Evolutionary conservation across 2,329 filamentous ascomycete genomes (phyloP), one percentile per base, ranked within the genome.

Genomic region (Aspergillus felis): DNA sequence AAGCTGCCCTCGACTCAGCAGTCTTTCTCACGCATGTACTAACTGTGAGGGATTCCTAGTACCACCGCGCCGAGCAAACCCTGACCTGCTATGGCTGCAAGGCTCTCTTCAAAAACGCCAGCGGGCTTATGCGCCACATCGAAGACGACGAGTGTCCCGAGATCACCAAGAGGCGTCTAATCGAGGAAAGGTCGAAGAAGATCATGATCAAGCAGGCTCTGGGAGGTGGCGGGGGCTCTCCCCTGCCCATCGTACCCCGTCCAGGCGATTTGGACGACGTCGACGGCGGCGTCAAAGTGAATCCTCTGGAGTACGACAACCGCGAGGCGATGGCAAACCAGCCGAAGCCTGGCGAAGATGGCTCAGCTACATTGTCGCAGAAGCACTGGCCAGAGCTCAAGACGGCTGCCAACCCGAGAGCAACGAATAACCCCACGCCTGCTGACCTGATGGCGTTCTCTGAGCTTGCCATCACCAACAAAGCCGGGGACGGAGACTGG

Each of bases 91-190:
- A 60, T 29, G 73, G 71, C 17, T 87, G 84, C 64, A 62, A 68
- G 4, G 58, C 64, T 9, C 65, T 72, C 2, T 87, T 84, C 68
- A 71, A 69, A 12, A 74, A 75, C 9, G 82, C 83, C 0, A 71
- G 75, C 6, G 71, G 73, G 4, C 68, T 85, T 42, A 79, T 86
- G 56, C 70, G 71, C 17, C 84, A 87, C 61, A 76, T 86, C 22
- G 83, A 87, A 63, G 72, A 75, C 9, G 78, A 78, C 22, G 67
- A 79, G 38, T 87, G 84, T 64, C 50, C 61, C 0, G 68, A 67
- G 2, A 80, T 85, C 59, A 64, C 61, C 2, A 61, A 71, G 0
- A 57, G 67, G 0, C 71, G 80, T 12, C 82, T 85, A 58, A 67
- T 76, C 17, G 73, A 74, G n/a, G 74, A 80, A 50, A 74, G 83